Percentiles rank a stretch among this genome's conserved stretches.
Evolutionary conservation across 306 rosid genomes (phyloP).

Genomic region (Hippophae gyantsensis): DNA sequence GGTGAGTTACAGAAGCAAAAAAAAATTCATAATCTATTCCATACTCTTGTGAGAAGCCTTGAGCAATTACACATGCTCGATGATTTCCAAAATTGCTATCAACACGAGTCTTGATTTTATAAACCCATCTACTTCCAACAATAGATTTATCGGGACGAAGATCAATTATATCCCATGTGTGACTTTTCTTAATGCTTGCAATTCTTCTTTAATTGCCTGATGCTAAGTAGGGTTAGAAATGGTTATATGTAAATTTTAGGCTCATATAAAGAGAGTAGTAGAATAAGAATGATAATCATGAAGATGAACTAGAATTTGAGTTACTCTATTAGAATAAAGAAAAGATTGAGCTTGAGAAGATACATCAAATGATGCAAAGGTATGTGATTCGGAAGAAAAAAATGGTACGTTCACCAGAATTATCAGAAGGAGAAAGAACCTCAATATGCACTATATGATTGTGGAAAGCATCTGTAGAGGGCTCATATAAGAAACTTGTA

Average conservation of each 20-base stretch:
- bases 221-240: neutral
- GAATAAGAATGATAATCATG: neutral
- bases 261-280: neutral
- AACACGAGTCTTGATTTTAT: neutral
- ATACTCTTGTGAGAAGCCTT: neutral
- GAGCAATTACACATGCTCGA: neutral
- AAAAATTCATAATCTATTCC: neutral
- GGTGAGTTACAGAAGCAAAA: neutral
- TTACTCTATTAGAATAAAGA: neutral
- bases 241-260: neutral
- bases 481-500: neutral
- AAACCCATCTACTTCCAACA: neutral
- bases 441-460: too few species aligned
- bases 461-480: too few species aligned
- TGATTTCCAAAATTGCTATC: neutral
- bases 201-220: neutral
- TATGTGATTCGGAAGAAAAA: neutral
- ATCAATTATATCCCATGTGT: neutral
- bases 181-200: neutral
- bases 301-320: neutral
- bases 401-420: too few species aligned
- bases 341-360: neutral
- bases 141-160: neutral
- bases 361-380: neutral
- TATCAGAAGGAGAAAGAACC: too few species aligned